These are phyloP conservation scores for Phytophthora cactorum DNA, from an alignment of 352 stramenopile genomes.

Conservation along the genomic window DNA sequence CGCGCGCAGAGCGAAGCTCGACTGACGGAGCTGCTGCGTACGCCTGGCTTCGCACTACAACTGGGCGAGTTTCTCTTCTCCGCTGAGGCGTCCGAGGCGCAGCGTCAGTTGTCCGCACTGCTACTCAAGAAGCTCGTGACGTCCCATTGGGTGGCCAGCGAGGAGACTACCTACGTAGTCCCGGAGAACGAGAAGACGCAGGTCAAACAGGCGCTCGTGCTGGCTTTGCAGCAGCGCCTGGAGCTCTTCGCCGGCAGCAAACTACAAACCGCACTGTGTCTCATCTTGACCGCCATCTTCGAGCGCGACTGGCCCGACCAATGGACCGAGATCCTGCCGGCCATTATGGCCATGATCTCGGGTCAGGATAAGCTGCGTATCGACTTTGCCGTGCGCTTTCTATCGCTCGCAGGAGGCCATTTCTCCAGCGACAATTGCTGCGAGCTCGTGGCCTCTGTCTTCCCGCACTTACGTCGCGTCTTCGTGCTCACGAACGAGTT, in stretches of 20 bases:
- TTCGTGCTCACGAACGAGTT: slow-evolving; percentile 60
- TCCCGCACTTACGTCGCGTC: slow-evolving; percentile 73
- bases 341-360: slow-evolving; percentile 64
- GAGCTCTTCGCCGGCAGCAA: slow-evolving; percentile 71
- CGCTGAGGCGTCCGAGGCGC: slow-evolving; percentile 35
- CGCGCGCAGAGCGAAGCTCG: slow-evolving; percentile 70
- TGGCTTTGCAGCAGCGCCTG: slow-evolving; percentile 62
- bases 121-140: slow-evolving; percentile 81
- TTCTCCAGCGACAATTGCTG: slow-evolving; percentile 85
- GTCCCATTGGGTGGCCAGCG: slow-evolving; percentile 63
- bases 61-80: slow-evolving; percentile 77
- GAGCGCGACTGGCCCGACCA: slow-evolving; percentile 87
- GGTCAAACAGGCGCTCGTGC: slow-evolving; percentile 64
- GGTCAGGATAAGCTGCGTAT: slow-evolving; percentile 61
- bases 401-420: slow-evolving; percentile 72
- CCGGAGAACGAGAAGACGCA: slow-evolving; percentile 71
- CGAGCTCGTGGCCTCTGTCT: slow-evolving; percentile 75
- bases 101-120: slow-evolving; percentile 75
- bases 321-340: slow-evolving; percentile 77
- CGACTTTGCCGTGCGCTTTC: slow-evolving; percentile 76
- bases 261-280: slow-evolving; percentile 80
- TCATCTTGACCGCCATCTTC: slow-evolving; percentile 81
- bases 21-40: slow-evolving; percentile 61
- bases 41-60: slow-evolving; percentile 73
- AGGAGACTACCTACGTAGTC: slow-evolving; percentile 55